Evolutionary conservation across 495 filamentous ascomycete species (phyloP).

Genomic region (Hypomontagnella submonticulosa): DNA sequence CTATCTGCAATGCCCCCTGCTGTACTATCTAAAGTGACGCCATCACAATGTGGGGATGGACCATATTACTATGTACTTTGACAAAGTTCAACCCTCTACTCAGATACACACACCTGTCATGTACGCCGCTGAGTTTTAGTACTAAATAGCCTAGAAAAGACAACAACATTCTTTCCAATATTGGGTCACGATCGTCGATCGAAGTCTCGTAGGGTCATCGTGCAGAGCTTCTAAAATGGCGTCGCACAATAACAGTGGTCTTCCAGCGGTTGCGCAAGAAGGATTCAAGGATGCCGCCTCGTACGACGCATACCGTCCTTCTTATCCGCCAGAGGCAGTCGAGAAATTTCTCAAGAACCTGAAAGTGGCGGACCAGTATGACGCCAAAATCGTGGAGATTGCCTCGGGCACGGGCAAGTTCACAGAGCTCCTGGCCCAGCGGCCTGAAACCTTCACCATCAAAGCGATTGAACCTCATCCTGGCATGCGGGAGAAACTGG

Average conservation of each 20-base stretch:
- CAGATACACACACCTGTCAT: not conserved
- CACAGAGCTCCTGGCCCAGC: slow-evolving; percentile 64
- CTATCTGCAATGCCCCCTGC: slow-evolving; percentile 4
- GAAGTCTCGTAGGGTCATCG: not conserved
- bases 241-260: slow-evolving; percentile 31
- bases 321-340: slow-evolving; percentile 66
- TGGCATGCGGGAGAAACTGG: slow-evolving; percentile 67
- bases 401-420: slow-evolving; percentile 75
- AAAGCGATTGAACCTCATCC: slow-evolving; percentile 71
- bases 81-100: not conserved
- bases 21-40: slow-evolving; percentile 28
- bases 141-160: not conserved
- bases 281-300: slow-evolving; percentile 67
- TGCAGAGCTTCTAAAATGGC: slow-evolving; percentile 26
- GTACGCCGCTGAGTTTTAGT: not conserved
- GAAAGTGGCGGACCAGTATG: slow-evolving; percentile 52
- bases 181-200: no score
- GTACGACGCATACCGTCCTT: slow-evolving; percentile 72
- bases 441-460: slow-evolving; percentile 65
- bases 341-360: slow-evolving; percentile 62
- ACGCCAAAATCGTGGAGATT: slow-evolving; percentile 67
- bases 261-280: slow-evolving; percentile 46
- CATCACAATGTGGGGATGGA: slow-evolving; percentile 21
- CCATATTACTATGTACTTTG: not conserved
- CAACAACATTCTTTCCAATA: not conserved